Evolutionary conservation across 1,139 yeast species (phyloP).

Genomic region (Sugiyamaella sp.): DNA sequence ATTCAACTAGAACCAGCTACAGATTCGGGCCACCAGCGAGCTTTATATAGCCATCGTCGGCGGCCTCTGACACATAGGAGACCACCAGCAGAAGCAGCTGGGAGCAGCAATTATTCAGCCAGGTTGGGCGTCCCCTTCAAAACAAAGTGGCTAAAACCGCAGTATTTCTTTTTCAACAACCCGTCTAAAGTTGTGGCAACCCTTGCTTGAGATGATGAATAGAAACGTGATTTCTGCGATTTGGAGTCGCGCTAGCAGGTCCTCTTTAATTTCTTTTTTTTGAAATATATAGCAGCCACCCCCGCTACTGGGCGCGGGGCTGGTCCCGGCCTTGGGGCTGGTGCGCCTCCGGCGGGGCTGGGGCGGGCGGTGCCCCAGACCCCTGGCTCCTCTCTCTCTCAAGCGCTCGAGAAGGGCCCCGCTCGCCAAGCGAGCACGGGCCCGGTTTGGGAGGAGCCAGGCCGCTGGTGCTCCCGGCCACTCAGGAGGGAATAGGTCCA

Average conservation of each 20-base stretch:
- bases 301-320: too few relatives aligned
- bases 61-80: background rate
- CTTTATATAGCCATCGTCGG: conserved; percentile 2
- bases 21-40: background rate
- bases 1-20: background rate
- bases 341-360: background rate
- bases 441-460: too few relatives aligned
- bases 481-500: too few relatives aligned
- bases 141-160: conserved; percentile 5
- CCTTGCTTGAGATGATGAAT: conserved; percentile 12
- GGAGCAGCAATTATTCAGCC: conserved; percentile 3
- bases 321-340: background rate
- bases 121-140: background rate
- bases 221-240: conserved; percentile 14
- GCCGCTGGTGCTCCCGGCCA: too few relatives aligned
- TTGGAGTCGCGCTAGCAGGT: background rate
- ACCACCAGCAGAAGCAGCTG: background rate
- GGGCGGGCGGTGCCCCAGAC: background rate
- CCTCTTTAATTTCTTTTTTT: conserved; percentile 7
- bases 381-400: background rate
- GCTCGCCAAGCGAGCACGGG: too few relatives aligned
- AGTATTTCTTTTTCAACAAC: conserved; percentile 5
- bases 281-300: too few relatives aligned
- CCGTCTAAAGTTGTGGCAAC: conserved; percentile 6
- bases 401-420: too few relatives aligned